Conservation (phyloP, 1,284 basidiomycete species). For the Cystobasidium slooffiae region DNA sequence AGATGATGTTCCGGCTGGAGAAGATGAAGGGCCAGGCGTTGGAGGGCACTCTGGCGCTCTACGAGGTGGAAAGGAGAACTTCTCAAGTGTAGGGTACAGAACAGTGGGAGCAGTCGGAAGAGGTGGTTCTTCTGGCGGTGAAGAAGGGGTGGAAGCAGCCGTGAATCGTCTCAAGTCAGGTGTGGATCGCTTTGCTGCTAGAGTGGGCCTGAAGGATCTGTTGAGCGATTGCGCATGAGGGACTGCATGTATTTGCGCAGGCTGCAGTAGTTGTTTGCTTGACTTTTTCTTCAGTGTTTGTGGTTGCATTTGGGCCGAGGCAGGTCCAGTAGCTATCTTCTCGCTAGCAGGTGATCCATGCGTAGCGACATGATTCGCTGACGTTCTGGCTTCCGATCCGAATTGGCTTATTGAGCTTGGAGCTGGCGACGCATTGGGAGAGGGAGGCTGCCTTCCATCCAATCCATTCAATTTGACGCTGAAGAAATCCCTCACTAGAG, state of each 20-base stretch:
- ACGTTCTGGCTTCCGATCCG: neutral
- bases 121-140: slow-evolving; percentile 16
- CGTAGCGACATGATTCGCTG: too few relatives aligned
- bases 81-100: slow-evolving; percentile 9
- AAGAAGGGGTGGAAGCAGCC: slow-evolving; percentile 5
- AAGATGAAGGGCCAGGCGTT: neutral
- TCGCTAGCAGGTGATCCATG: too few relatives aligned
- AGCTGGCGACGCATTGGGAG: neutral
- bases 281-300: slow-evolving; percentile 18
- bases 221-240: neutral
- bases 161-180: slow-evolving; percentile 45
- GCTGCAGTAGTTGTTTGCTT: slow-evolving; percentile 9
- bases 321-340: neutral
- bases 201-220: slow-evolving; percentile 34
- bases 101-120: neutral
- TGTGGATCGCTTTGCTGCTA: slow-evolving; percentile 47
- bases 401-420: neutral
- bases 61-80: slow-evolving; percentile 24
- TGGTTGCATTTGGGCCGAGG: neutral
- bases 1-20: neutral
- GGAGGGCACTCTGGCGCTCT: neutral
- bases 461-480: slow-evolving; percentile 28
- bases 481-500: slow-evolving; percentile 49
- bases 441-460: slow-evolving; percentile 2
- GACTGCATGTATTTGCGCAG: neutral